Evolutionary conservation across 805 yeast species (phyloP).

Genomic region (Saccharomyces jurei): DNA sequence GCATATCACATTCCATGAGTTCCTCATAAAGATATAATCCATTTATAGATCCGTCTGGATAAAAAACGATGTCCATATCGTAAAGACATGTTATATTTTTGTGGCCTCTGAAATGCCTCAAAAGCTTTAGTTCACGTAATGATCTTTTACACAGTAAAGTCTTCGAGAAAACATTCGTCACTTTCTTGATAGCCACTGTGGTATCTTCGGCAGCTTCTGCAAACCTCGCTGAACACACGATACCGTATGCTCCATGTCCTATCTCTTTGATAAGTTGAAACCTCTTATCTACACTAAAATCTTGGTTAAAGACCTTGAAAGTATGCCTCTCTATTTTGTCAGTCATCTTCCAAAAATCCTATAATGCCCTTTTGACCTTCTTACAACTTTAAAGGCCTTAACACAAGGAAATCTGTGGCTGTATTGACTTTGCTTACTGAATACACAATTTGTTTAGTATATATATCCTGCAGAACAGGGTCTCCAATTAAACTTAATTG

Average conservation of each 20-base stretch:
- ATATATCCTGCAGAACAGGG: not conserved
- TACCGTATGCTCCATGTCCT: constrained; percentile 97
- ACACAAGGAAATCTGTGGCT: not conserved
- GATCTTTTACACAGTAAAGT: constrained; percentile 89
- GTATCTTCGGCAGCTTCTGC: constrained; percentile 65
- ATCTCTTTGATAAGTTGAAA: constrained; percentile 85
- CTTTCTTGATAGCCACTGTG: constrained; percentile 89
- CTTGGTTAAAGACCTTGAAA: constrained; percentile 76
- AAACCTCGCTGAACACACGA: constrained; percentile 89
- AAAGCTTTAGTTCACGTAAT: constrained; percentile 76
- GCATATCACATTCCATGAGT: constrained; percentile 97
- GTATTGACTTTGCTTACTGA: not conserved
- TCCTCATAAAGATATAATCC: constrained; percentile 93
- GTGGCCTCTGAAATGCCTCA: constrained; percentile 92
- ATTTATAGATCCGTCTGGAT: constrained; percentile 66
- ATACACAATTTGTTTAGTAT: not conserved
- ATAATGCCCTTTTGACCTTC: not conserved
- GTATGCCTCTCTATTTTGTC: constrained; percentile 36
- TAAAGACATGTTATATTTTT: constrained; percentile 92
- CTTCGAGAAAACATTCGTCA: constrained; percentile 87
- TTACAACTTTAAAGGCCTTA: not conserved
- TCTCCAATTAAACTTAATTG: not conserved
- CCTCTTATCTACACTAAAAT: constrained; percentile 81
- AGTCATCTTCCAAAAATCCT: constrained; percentile 11
- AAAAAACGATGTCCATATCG: constrained; percentile 77